Evolutionary conservation across 495 filamentous ascomycete species (phyloP).

Genomic region (Penicillium tannophilum): DNA sequence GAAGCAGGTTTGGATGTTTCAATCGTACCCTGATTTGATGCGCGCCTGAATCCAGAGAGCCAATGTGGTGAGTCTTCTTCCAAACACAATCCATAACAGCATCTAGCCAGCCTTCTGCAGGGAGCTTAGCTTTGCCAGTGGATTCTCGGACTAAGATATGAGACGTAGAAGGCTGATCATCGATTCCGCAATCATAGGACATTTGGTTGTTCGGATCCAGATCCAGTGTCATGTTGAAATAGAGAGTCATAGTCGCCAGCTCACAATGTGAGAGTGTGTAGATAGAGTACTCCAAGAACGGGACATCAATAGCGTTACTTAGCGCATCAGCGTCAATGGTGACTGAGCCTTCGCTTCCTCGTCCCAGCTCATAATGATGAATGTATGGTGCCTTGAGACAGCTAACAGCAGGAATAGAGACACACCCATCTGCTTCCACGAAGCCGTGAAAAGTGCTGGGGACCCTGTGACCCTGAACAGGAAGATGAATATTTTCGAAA

Average conservation of each 20-base stretch:
- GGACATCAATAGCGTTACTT: background rate
- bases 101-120: slow-evolving; percentile 54
- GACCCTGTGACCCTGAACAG: slow-evolving; percentile 54
- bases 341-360: slow-evolving; percentile 14
- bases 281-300: slow-evolving; percentile 60
- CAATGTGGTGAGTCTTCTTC: slow-evolving; percentile 36
- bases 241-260: slow-evolving; percentile 58
- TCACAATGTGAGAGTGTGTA: slow-evolving; percentile 59
- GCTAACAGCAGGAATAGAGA: slow-evolving; percentile 31
- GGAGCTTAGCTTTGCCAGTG: slow-evolving; percentile 10
- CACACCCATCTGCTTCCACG: slow-evolving; percentile 62
- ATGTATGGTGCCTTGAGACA: slow-evolving; percentile 39
- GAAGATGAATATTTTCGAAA: slow-evolving; percentile 57
- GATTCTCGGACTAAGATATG: slow-evolving; percentile 7
- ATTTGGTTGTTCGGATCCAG: slow-evolving; percentile 60
- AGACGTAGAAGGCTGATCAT: slow-evolving; percentile 23
- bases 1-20: slow-evolving; percentile 59
- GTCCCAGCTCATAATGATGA: slow-evolving; percentile 21
- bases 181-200: slow-evolving; percentile 60
- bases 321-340: slow-evolving; percentile 17
- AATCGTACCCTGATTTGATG: slow-evolving; percentile 48
- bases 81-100: slow-evolving; percentile 62
- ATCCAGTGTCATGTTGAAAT: slow-evolving; percentile 63
- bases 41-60: slow-evolving; percentile 1
- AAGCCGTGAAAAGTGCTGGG: slow-evolving; percentile 62